Evolutionary conservation across 192 early-diverging fungal species (phyloP).

Genomic region (Piromyces sp.): DNA sequence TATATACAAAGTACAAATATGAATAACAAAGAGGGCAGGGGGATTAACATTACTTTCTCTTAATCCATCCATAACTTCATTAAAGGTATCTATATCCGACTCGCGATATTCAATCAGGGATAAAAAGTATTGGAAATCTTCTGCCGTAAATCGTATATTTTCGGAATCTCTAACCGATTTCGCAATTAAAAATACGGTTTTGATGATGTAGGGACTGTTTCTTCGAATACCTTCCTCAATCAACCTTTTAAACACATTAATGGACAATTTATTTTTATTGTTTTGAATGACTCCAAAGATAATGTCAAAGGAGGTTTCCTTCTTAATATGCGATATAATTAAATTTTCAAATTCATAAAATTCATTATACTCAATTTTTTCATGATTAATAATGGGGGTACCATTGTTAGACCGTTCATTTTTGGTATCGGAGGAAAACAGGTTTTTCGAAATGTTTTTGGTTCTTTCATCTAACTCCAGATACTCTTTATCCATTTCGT

Average conservation of each 20-base stretch:
- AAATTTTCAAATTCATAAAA: background rate
- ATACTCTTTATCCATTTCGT: background rate
- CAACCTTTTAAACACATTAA: background rate
- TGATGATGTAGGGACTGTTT: background rate
- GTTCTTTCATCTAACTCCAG: background rate
- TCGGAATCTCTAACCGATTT: background rate
- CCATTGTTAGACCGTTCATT: background rate
- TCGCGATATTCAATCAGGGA: background rate
- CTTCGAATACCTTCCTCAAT: background rate
- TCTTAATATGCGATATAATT: background rate
- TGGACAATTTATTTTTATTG: background rate
- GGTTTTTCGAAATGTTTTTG: background rate
- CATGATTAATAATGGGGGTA: background rate
- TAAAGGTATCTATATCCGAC: background rate
- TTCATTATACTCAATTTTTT: background rate
- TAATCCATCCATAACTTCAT: background rate
- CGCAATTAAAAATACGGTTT: background rate
- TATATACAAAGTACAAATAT: background rate
- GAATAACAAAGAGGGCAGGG: background rate
- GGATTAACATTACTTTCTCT: background rate
- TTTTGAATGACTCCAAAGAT: background rate
- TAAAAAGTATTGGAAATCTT: background rate
- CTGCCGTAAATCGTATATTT: background rate
- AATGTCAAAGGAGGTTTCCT: background rate
- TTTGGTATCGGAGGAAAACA: background rate